Evolutionary conservation across 225 moss, liverwort and hornwort species (phyloP).

Genomic region (Neckera pumila): DNA sequence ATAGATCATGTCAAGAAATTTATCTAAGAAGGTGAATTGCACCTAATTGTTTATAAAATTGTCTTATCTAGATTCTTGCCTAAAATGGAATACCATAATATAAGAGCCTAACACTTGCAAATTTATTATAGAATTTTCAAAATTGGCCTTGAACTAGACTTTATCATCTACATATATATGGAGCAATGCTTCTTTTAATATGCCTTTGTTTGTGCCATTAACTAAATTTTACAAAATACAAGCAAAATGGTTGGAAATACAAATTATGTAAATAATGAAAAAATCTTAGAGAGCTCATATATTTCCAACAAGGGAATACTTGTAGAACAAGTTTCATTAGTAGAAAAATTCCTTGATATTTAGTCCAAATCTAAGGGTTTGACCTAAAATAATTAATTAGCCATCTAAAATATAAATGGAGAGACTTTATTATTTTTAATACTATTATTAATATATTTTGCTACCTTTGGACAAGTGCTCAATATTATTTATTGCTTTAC

Average conservation of each 20-base stretch:
- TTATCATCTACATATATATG: not conserved
- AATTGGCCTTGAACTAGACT: not conserved
- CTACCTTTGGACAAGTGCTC: fast-evolving
- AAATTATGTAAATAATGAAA: not conserved
- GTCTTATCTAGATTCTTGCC: not conserved
- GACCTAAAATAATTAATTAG: not conserved
- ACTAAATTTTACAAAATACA: not conserved
- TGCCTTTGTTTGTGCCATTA: not conserved
- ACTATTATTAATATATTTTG: not conserved
- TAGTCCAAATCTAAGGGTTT: not conserved
- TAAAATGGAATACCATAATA: not conserved
- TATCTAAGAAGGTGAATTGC: not conserved
- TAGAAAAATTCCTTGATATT: not conserved
- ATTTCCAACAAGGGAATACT: not conserved
- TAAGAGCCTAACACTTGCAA: not conserved
- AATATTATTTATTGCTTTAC: not conserved
- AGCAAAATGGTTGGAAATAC: not conserved
- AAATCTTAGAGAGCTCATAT: not conserved
- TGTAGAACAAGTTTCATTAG: not conserved
- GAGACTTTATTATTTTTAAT: not conserved
- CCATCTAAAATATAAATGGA: not conserved
- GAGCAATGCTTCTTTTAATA: no score
- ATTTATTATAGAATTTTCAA: not conserved
- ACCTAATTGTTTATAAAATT: not conserved
- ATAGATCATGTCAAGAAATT: not conserved